phyloP scores from a whole-genome alignment of 768 basidiomycete species.

The Boletus sensibilis region DNA sequence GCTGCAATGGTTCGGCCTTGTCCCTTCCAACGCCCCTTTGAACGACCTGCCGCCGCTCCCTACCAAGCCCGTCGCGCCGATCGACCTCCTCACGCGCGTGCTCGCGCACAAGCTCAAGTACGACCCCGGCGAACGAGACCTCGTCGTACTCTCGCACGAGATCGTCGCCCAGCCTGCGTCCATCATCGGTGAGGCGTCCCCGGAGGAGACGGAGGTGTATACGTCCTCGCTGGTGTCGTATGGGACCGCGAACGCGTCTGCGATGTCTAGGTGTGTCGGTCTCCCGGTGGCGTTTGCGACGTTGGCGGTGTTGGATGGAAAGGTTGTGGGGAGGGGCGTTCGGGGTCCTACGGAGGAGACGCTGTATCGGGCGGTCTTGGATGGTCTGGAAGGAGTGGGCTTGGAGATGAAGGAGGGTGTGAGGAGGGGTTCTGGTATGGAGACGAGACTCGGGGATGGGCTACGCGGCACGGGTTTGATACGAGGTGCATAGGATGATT shows the following conservation, averaged over 20 bases:
- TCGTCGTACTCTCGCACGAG: constrained; percentile 86
- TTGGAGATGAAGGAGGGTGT: constrained; percentile 41
- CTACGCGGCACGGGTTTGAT: constrained; percentile 9
- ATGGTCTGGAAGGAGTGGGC: constrained; percentile 51
- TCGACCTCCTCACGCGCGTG: constrained; percentile 74
- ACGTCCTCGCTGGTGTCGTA: constrained; percentile 66
- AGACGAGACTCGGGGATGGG: constrained; percentile 32
- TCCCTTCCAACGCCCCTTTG: constrained; percentile 2
- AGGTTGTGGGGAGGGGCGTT: constrained; percentile 55
- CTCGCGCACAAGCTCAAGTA: constrained; percentile 75
- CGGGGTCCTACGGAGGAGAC: constrained; percentile 59
- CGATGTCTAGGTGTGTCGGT: constrained; percentile 92
- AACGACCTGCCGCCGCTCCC: constrained; percentile 45
- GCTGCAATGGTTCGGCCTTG: constrained; percentile 41
- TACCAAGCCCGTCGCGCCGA: constrained; percentile 42
- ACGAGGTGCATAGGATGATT: not conserved
- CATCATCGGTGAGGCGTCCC: constrained; percentile 3
- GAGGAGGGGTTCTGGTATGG: constrained; percentile 47
- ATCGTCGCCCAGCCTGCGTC: constrained; percentile 47
- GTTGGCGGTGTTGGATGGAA: constrained; percentile 64
- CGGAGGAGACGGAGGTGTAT: constrained; percentile 48
- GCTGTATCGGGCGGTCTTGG: constrained; percentile 63
- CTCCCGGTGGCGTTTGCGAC: constrained; percentile 86
- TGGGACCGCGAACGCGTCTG: constrained; percentile 58
- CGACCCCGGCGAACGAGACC: constrained; percentile 68